Percentiles rank a stretch among this genome's conserved stretches.
phyloP scores from a whole-genome alignment of 257 asterid genomes.

The Solanum piurae region DNA sequence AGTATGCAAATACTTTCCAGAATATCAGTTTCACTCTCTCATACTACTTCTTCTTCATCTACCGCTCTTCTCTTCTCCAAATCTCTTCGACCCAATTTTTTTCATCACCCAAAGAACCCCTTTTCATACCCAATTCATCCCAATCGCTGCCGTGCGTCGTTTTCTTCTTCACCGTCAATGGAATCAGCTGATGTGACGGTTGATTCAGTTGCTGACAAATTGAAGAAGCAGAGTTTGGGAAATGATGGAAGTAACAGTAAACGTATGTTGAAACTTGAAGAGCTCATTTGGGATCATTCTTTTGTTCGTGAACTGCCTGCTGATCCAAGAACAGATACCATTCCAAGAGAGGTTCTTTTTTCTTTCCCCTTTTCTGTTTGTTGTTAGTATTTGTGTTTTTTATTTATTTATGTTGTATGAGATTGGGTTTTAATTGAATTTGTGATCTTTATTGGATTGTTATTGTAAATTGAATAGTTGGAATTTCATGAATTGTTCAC shows the following conservation, averaged over 20 bases:
- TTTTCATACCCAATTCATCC: conserved; percentile 17
- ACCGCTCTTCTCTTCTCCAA: conserved; percentile 1
- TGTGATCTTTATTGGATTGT: neutral
- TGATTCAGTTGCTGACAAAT: conserved; percentile 54
- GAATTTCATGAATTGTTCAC: neutral
- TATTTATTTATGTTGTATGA: neutral
- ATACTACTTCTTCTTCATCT: conserved; percentile 1
- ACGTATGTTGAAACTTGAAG: conserved; percentile 53
- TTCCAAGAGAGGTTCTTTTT: conserved; percentile 59
- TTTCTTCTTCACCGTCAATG: conserved; percentile 30
- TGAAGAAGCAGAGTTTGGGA: conserved; percentile 47
- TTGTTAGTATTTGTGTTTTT: neutral
- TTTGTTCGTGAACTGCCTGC: conserved; percentile 83
- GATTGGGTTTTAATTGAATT: neutral
- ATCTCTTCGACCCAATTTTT: conserved; percentile 29
- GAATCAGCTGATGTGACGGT: conserved; percentile 37
- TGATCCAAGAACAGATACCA: conserved; percentile 64
- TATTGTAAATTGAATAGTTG: neutral
- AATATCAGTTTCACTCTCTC: conserved; percentile 11
- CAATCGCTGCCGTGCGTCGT: conserved; percentile 8
- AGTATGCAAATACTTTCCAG: conserved; percentile 14
- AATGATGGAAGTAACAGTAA: neutral
- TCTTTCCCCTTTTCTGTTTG: neutral
- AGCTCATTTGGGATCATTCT: conserved; percentile 78
- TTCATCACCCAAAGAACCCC: conserved; percentile 24